phyloP scores from a whole-genome alignment of 768 basidiomycete species.

The Termitomyces sp. region DNA sequence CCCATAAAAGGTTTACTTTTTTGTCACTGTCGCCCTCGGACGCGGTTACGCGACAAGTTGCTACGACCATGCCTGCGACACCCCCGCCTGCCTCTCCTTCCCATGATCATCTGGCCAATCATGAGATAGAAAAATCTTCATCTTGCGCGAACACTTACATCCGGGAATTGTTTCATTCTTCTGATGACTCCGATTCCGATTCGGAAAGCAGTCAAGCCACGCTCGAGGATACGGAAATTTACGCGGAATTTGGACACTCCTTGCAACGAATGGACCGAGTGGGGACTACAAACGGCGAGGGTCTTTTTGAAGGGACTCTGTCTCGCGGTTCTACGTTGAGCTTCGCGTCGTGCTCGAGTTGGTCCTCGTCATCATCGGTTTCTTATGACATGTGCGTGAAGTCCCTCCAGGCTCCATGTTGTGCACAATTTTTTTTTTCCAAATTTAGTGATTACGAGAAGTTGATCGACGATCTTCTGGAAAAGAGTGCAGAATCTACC shows the following conservation, averaged over 20 bases:
- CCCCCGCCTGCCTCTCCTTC: neutral
- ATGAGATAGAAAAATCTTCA: neutral
- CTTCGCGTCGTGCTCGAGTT: conserved; percentile 19
- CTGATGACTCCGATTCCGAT: conserved; percentile 15
- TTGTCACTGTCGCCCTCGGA: neutral
- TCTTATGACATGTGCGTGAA: conserved; percentile 24
- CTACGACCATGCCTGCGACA: neutral
- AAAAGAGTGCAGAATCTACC: conserved; percentile 18
- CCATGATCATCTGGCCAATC: neutral
- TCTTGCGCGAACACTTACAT: conserved; percentile 10
- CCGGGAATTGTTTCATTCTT: conserved; percentile 19
- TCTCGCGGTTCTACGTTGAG: conserved; percentile 18
- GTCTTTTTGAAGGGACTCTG: conserved; percentile 10
- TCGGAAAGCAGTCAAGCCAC: conserved; percentile 27
- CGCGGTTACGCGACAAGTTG: neutral
- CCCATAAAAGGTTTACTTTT: neutral
- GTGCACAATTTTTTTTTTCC: too few species aligned
- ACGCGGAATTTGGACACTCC: conserved; percentile 26
- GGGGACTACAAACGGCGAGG: conserved; percentile 21
- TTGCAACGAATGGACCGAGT: conserved; percentile 30
- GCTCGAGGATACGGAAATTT: conserved; percentile 23
- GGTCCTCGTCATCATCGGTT: conserved; percentile 25
- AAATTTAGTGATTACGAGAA: conserved; percentile 26
- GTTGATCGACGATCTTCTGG: conserved; percentile 26
- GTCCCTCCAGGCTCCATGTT: neutral